Conservation (phyloP, 495 filamentous ascomycete genomes). For the Aspergillus sparsus region DNA sequence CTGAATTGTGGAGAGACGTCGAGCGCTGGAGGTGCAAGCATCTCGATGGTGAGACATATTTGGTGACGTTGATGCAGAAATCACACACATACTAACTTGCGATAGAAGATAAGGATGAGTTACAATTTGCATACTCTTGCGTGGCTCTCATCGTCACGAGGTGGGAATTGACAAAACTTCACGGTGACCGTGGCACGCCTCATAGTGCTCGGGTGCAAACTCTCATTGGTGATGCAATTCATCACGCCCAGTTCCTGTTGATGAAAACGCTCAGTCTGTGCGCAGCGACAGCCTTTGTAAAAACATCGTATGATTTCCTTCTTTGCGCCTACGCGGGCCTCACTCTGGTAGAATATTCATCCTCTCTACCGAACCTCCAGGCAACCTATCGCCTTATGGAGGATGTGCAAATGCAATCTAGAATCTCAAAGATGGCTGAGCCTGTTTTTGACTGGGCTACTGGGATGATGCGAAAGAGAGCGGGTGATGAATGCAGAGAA, state of each 20-base stretch:
- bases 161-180: slow-evolving; percentile 4
- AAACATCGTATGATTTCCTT: background rate
- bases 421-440: background rate
- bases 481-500: background rate
- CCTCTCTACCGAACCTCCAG: slow-evolving; percentile 4
- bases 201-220: background rate
- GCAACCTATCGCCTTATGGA: slow-evolving; percentile 3
- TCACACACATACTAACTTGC: background rate
- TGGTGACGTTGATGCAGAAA: background rate
- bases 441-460: slow-evolving; percentile 2
- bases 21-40: background rate
- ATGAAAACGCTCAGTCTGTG: background rate
- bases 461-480: slow-evolving; percentile 2
- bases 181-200: background rate
- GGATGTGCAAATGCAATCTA: slow-evolving; percentile 3
- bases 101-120: background rate
- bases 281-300: background rate
- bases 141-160: slow-evolving; percentile 1
- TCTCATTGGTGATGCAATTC: background rate
- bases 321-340: background rate
- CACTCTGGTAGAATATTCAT: slow-evolving; percentile 1
- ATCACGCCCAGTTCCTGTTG: slow-evolving; percentile 1
- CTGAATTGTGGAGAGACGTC: background rate
- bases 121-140: slow-evolving; percentile 3
- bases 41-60: background rate